Percentiles rank a stretch among this genome's conserved stretches.
Evolutionary conservation across 345 rosid genomes (phyloP).

Genomic region (Citropsis articulata): DNA sequence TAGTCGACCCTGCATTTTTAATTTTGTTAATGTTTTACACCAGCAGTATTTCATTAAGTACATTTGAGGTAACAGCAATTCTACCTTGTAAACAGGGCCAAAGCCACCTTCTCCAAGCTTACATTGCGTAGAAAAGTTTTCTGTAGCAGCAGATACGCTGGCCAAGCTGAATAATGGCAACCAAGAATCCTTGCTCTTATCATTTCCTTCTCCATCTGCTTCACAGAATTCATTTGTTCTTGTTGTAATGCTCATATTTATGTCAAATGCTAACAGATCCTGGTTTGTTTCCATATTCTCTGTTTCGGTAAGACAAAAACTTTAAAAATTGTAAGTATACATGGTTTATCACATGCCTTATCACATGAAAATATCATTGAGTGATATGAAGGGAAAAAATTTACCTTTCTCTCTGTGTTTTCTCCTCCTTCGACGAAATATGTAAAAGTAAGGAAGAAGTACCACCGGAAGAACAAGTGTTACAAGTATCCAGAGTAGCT

Average conservation of each 20-base stretch:
- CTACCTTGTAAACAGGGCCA: slow-evolving; percentile 27
- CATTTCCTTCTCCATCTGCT: background rate
- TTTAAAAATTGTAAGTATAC: background rate
- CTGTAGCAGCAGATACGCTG: slow-evolving; percentile 22
- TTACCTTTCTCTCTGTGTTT: slow-evolving; percentile 2
- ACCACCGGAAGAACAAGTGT: background rate
- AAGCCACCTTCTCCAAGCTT: slow-evolving; percentile 46
- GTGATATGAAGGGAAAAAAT: background rate
- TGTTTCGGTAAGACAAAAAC: background rate
- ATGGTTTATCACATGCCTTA: no score
- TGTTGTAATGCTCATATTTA: background rate
- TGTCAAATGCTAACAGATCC: slow-evolving; percentile 21
- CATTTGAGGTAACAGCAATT: background rate
- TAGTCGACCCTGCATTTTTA: slow-evolving; percentile 17
- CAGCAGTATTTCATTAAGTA: background rate
- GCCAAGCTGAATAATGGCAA: slow-evolving; percentile 27
- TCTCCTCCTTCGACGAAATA: background rate
- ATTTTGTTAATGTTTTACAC: no score
- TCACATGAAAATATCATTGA: background rate
- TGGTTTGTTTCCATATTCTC: background rate
- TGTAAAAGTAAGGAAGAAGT: background rate
- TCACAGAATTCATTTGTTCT: background rate
- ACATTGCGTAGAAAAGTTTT: slow-evolving; percentile 21
- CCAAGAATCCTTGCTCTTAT: background rate
- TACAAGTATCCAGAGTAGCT: background rate